Evolutionary conservation across 345 rosid species (phyloP).

Genomic region (Rhizophora apiculata): DNA sequence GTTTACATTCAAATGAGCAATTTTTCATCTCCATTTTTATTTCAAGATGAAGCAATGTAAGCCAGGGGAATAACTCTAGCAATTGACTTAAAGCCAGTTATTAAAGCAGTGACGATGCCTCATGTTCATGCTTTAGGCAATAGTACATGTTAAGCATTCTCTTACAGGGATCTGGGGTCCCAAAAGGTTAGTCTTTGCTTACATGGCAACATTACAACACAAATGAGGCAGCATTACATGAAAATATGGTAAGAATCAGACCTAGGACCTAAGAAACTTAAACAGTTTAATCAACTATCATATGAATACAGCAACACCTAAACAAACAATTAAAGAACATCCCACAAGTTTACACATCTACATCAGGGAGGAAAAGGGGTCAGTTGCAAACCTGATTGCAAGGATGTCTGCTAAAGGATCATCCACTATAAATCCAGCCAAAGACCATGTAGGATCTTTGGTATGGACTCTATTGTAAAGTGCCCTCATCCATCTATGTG

Average conservation of each 20-base stretch:
- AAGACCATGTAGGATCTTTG: slow-evolving; percentile 85
- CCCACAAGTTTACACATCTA: not conserved
- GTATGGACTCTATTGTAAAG: slow-evolving; percentile 77
- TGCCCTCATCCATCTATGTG: slow-evolving; percentile 89
- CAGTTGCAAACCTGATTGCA: slow-evolving; percentile 56
- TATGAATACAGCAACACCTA: not conserved
- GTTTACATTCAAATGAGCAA: not conserved
- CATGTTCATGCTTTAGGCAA: too few species aligned
- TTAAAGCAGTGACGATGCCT: too few species aligned
- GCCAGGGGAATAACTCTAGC: too few species aligned
- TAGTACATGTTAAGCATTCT: too few species aligned
- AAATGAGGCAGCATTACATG: not conserved
- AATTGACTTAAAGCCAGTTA: too few species aligned
- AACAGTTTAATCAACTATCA: not conserved
- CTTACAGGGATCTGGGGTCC: not conserved
- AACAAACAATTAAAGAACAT: not conserved
- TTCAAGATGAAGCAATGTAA: too few species aligned
- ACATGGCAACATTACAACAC: not conserved
- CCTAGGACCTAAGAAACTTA: not conserved
- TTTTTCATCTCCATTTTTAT: too few species aligned
- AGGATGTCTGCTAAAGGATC: slow-evolving; percentile 74
- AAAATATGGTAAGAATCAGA: not conserved
- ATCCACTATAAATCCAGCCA: slow-evolving; percentile 92
- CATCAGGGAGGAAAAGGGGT: not conserved
- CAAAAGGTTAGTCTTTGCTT: not conserved